A percentile compares a stretch with the other conserved stretches of the same genome.
phyloP scores from a whole-genome alignment of 768 basidiomycete genomes.

The Calocybe gangraenosa region DNA sequence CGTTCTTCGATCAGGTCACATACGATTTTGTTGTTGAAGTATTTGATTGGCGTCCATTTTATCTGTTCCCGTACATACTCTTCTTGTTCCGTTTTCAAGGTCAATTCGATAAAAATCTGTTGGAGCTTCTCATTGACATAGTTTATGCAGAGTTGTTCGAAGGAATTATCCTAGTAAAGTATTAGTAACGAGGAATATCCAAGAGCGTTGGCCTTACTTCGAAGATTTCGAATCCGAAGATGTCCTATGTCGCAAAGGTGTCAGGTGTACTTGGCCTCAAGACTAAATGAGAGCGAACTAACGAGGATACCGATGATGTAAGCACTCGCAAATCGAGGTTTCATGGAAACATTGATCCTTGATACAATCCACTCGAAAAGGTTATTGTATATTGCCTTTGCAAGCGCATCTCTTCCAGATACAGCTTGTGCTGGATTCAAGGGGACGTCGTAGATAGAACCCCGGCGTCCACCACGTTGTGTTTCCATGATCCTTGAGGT shows the following conservation, averaged over 20 bases:
- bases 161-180: constrained; percentile 77
- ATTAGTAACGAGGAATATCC: constrained; percentile 4
- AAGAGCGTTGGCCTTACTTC: constrained; percentile 45
- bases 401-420: constrained; percentile 85
- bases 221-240: constrained; percentile 99
- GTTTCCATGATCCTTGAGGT: constrained; percentile 89
- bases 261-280: constrained; percentile 3
- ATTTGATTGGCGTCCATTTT: constrained; percentile 99
- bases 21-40: constrained; percentile 97
- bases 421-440: constrained; percentile 88
- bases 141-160: constrained; percentile 99
- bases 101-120: constrained; percentile 98
- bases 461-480: constrained; percentile 84
- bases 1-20: constrained; percentile 98
- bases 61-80: constrained; percentile 98
- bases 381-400: constrained; percentile 98
- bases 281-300: constrained; percentile 26
- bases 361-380: constrained; percentile 99
- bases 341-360: constrained; percentile 95
- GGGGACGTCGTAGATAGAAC: constrained; percentile 96
- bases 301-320: constrained; percentile 93
- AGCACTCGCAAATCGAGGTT: constrained; percentile 64
- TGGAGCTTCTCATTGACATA: constrained; percentile 99
- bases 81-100: constrained; percentile 98
- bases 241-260: constrained; percentile 55